Base-by-base conservation (phyloP, 805 yeast species). In the Yueomyces sp. region DNA sequence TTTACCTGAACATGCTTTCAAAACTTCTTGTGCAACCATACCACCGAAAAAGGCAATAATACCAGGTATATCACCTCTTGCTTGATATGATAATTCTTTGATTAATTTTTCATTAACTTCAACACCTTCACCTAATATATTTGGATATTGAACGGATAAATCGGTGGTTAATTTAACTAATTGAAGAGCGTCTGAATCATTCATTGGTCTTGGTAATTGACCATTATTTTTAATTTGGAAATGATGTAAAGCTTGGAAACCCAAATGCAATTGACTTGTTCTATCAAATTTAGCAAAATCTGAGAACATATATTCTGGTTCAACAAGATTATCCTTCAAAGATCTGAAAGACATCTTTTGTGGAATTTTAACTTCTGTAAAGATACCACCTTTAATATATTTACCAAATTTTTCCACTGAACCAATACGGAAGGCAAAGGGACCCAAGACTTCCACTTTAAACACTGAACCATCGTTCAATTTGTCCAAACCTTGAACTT, bases 241-340 rank as follows among this genome's bases (percentile, higher is more conserved):
- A 45, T 77, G 79, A 45, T 84, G 80, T 45, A 92, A 69, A 3
- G 95, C 96, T 64, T 85, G 85, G 73, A 87, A 87, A 2, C 92
- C 98, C 50, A 90, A 65, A 61, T 92, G 98, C 50, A 83, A 74
- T 66, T 85, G 95, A 27, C 81, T 74, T 12, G 96, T 92, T 56
- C 95, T 80, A 56, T 86, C 96, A 53, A 90, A 82, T 64, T 92
- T 92, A 46, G 96, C 96, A 62, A 77, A 92, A 62, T 92, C 99
- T 12, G 96, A 79, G 48, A 73, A 71, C 37, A 84, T 59, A 55
- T 67, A 82, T 56, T 85, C 96, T 4, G 99, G 99, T 11, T 68
- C 63, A n/a, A 64, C 59, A 49, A 92, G 65, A 57, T 85, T 94
- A 38, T 73, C 68, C 40, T 64, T 54, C 47, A 90, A 70, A 6